Conservation (phyloP, 495 filamentous ascomycete genomes). For the Penicillium diatomitis region DNA sequence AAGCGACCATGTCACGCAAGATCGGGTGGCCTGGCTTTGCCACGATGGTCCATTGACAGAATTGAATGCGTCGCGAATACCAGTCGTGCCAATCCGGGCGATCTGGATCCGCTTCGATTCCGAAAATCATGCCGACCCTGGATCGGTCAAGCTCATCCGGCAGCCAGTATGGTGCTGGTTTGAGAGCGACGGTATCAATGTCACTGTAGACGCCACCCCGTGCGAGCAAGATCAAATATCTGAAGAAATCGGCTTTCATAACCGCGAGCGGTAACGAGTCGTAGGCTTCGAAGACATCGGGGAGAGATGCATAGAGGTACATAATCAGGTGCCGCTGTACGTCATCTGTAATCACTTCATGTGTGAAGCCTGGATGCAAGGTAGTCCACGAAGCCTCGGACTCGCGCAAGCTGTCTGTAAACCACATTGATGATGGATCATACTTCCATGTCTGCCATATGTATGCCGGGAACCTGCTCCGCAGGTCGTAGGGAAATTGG, state of each 20-base stretch:
- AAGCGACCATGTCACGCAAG: conserved; percentile 75
- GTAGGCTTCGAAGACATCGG: conserved; percentile 91
- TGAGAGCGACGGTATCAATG: conserved; percentile 84
- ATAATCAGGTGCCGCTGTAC: conserved; percentile 72
- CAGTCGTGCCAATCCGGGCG: conserved; percentile 86
- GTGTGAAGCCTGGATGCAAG: conserved; percentile 81
- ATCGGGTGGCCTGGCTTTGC: conserved; percentile 91
- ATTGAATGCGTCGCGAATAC: conserved; percentile 94
- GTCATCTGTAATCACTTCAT: conserved; percentile 92
- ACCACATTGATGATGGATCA: conserved; percentile 70
- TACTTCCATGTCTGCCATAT: conserved; percentile 99
- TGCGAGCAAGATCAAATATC: conserved; percentile 88
- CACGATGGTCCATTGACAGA: conserved; percentile 99
- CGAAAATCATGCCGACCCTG: conserved; percentile 75
- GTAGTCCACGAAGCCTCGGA: conserved; percentile 88
- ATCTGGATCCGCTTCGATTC: conserved; percentile 95
- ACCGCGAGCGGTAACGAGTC: conserved; percentile 74
- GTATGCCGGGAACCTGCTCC: conserved; percentile 85
- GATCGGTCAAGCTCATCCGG: conserved; percentile 66
- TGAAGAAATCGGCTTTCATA: conserved; percentile 96
- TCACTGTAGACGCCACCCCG: conserved; percentile 94
- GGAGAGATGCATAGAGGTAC: conserved; percentile 78
- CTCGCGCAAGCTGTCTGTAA: conserved; percentile 61
- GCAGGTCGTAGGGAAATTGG: conserved; percentile 86
- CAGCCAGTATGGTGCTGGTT: conserved; percentile 79